Evolutionary conservation across 176 grass and related monocot species (phyloP).

Genomic region (Zea luxurians): DNA sequence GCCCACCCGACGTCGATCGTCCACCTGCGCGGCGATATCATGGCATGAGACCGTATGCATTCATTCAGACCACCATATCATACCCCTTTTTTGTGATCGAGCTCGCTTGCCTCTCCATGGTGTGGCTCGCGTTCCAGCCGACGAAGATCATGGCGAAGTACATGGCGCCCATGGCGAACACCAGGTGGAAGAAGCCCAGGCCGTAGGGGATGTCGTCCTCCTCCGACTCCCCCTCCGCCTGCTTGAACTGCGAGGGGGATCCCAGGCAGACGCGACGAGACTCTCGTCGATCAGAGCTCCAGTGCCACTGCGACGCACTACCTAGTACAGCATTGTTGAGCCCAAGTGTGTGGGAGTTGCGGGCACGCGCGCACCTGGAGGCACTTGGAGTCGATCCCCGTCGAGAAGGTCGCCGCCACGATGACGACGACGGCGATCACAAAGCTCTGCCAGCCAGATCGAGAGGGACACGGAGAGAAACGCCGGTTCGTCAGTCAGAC

Average conservation of each 20-base stretch:
- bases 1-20: slow-evolving; percentile 96
- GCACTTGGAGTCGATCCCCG: slow-evolving; percentile 93
- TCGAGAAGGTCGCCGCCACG: slow-evolving; percentile 88
- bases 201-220: slow-evolving; percentile 83
- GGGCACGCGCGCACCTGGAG: slow-evolving; percentile 52
- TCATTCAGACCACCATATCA: background rate
- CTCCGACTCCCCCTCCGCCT: slow-evolving; percentile 52
- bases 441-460: slow-evolving; percentile 56
- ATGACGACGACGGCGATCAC: slow-evolving; percentile 83
- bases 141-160: slow-evolving; percentile 97
- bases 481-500: background rate
- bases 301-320: too few species aligned
- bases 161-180: slow-evolving; percentile 97
- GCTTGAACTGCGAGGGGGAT: slow-evolving; percentile 68
- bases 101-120: slow-evolving; percentile 63
- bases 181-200: slow-evolving; percentile 93
- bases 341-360: background rate
- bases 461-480: background rate
- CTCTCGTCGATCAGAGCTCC: too few species aligned
- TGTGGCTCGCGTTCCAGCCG: slow-evolving; percentile 76
- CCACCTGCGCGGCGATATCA: slow-evolving; percentile 46
- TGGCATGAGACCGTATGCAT: background rate
- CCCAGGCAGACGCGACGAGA: too few species aligned
- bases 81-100: background rate
- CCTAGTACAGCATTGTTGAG: too few species aligned